These are phyloP conservation scores for Penicillium sp. DNA, from an alignment of 2,329 filamentous ascomycete genomes.

Conservation along the genomic window DNA sequence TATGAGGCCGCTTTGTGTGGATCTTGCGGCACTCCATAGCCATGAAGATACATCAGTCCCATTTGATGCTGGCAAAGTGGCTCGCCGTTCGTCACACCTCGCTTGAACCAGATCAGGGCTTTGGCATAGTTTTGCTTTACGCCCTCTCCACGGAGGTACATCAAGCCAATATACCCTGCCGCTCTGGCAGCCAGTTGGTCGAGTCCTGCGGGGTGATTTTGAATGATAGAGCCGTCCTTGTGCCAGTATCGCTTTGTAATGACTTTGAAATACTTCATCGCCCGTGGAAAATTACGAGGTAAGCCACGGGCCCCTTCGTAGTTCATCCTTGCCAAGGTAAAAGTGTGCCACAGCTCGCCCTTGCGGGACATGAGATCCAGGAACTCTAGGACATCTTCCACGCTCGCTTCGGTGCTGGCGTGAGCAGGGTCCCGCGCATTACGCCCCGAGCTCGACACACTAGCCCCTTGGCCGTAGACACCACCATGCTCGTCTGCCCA, in stretches of 20 bases:
- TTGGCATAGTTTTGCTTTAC: slow-evolving; percentile 73
- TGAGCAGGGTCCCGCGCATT: slow-evolving; percentile 74
- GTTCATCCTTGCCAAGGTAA: slow-evolving; percentile 78
- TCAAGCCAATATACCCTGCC: slow-evolving; percentile 81
- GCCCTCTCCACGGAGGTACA: slow-evolving; percentile 86
- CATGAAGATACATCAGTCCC: slow-evolving; percentile 78
- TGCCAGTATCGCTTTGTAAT: slow-evolving; percentile 81
- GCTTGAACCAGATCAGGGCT: slow-evolving; percentile 78
- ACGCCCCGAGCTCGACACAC: slow-evolving; percentile 77
- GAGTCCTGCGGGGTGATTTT: slow-evolving; percentile 65
- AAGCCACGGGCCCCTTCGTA: slow-evolving; percentile 81
- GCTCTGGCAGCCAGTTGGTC: slow-evolving; percentile 80
- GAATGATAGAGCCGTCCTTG: slow-evolving; percentile 69
- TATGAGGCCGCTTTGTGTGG: slow-evolving; percentile 68
- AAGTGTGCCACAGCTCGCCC: slow-evolving; percentile 81
- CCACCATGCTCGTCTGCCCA: slow-evolving; percentile 89
- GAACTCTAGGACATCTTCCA: slow-evolving; percentile 94
- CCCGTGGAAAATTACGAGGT: slow-evolving; percentile 67
- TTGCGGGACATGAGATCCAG: slow-evolving; percentile 86
- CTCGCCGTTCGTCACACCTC: slow-evolving; percentile 72
- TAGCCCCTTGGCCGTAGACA: slow-evolving; percentile 92
- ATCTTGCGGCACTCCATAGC: slow-evolving; percentile 69
- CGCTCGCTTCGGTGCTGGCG: slow-evolving; percentile 77
- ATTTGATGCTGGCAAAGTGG: slow-evolving; percentile 80
- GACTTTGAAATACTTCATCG: slow-evolving; percentile 75